These are phyloP conservation scores for Camelina hispida DNA, from an alignment of 345 rosid species.

Conservation along the genomic window DNA sequence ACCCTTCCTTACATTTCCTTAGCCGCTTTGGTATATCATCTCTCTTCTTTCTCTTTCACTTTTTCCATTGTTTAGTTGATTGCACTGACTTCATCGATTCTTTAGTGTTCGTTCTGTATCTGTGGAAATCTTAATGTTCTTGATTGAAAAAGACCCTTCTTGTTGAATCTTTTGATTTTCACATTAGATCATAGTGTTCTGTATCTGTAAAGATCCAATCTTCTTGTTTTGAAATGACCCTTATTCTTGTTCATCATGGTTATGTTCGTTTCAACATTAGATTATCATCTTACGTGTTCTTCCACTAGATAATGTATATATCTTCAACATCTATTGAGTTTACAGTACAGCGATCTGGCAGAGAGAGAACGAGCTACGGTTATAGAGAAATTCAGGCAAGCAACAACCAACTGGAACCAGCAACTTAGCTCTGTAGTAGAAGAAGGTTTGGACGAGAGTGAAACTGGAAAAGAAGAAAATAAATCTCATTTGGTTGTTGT, in stretches of 20 bases:
- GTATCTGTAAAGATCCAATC: background rate
- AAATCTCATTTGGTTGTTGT: conserved; percentile 73
- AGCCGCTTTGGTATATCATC: conserved; percentile 64
- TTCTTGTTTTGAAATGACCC: background rate
- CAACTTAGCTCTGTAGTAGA: conserved; percentile 49
- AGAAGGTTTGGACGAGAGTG: conserved; percentile 51
- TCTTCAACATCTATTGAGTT: background rate
- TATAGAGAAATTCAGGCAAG: conserved; percentile 67
- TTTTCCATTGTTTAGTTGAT: background rate
- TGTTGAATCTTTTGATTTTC: background rate
- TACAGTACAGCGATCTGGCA: conserved; percentile 76
- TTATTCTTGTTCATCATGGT: background rate
- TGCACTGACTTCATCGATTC: background rate
- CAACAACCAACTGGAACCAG: conserved; percentile 64
- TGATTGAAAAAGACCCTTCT: background rate
- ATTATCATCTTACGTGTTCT: background rate
- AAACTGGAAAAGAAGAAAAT: conserved; percentile 48
- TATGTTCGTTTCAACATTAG: background rate
- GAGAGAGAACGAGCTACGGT: conserved; percentile 62
- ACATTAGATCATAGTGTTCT: background rate
- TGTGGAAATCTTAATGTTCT: background rate
- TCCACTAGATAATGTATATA: background rate
- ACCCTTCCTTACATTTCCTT: conserved; percentile 74
- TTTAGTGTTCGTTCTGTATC: background rate
- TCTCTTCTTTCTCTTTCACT: conserved; percentile 10